Conservation (phyloP, 345 rosid species). For the Euclidium syriacum region DNA sequence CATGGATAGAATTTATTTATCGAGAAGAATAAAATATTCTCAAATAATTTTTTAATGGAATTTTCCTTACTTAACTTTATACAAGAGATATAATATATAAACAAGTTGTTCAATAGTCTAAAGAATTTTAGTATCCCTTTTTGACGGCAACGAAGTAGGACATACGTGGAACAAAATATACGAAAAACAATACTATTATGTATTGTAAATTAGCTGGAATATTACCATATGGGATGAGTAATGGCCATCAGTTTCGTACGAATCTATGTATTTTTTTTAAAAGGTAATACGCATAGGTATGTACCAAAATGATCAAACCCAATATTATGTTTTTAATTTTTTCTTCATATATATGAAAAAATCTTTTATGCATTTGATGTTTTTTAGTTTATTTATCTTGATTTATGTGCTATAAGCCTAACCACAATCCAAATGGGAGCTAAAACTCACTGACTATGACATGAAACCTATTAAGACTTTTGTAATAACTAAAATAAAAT, state of each 20-base stretch:
- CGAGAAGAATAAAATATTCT: background rate
- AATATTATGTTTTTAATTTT: background rate
- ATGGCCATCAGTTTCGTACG: slow-evolving; percentile 5
- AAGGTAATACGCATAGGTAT: background rate
- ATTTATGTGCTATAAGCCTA: too few species aligned
- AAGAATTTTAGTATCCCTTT: background rate
- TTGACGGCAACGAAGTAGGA: slow-evolving; percentile 8
- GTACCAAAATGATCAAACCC: background rate
- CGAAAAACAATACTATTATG: background rate
- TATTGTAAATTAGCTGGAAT: slow-evolving; percentile 3
- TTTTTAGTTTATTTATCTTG: too few species aligned
- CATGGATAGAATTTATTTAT: background rate
- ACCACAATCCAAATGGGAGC: too few species aligned
- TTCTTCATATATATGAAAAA: background rate
- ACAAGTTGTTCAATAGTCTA: background rate
- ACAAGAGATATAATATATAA: background rate
- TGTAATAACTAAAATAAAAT: background rate
- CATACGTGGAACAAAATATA: slow-evolving; percentile 3
- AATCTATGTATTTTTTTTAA: too few species aligned
- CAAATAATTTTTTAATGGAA: background rate
- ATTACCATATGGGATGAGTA: slow-evolving; percentile 3
- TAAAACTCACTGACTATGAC: too few species aligned
- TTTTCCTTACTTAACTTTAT: background rate
- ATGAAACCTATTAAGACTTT: too few species aligned
- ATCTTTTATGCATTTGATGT: too few species aligned